phyloP scores from a whole-genome alignment of 2,329 filamentous ascomycete genomes.

The Magnaporthiopsis incrustans region DNA sequence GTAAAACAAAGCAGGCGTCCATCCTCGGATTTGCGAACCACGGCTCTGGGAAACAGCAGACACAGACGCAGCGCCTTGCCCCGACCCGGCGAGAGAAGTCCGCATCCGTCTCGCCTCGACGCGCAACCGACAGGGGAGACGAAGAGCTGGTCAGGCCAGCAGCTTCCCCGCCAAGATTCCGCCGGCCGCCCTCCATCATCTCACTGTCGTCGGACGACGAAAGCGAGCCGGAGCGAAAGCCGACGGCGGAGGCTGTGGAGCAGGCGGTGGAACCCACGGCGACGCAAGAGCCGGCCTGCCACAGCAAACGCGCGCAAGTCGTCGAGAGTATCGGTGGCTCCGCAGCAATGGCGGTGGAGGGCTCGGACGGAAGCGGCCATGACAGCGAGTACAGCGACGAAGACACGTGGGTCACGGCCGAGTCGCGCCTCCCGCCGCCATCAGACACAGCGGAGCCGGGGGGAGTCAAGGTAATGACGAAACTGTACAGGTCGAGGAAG shows the following conservation, averaged over 20 bases:
- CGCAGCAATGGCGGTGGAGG: background rate
- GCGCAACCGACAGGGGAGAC: no score
- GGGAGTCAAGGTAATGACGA: constrained; percentile 10
- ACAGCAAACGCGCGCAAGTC: background rate
- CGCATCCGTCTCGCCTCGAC: background rate
- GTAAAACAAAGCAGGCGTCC: background rate
- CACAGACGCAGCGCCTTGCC: background rate
- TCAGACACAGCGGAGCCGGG: background rate
- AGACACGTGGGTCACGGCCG: background rate
- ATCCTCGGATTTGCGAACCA: background rate
- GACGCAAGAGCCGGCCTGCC: background rate
- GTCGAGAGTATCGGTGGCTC: background rate
- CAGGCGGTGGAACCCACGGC: no score
- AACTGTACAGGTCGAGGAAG: constrained; percentile 17
- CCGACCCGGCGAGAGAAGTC: no score
- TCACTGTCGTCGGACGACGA: background rate
- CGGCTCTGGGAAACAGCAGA: background rate
- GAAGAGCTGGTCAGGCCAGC: background rate
- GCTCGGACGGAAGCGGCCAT: background rate
- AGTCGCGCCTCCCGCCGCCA: background rate
- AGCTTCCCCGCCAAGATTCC: background rate
- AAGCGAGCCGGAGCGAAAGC: background rate
- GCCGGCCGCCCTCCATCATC: background rate
- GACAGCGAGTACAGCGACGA: background rate
- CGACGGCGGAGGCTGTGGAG: background rate